Base-by-base conservation (phyloP, 2,329 filamentous ascomycete genomes). In the Curvularia sp. region DNA sequence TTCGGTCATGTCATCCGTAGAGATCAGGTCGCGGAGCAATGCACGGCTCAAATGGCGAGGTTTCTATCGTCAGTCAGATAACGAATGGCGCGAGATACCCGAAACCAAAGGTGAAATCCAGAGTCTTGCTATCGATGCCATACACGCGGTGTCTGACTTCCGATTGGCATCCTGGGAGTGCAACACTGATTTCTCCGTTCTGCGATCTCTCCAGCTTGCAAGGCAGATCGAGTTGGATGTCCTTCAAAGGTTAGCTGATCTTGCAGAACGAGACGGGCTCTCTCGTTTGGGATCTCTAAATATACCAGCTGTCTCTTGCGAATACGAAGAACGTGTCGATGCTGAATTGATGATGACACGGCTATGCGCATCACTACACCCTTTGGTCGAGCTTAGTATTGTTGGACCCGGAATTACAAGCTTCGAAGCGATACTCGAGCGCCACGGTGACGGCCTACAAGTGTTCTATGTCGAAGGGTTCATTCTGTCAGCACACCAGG, bases 211-310 rank as follows among this genome's bases (percentile, higher is more conserved):
- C 23, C 15, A 43, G 41, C 41, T 43, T 28, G 23, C 18, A 25
- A 28, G 41, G 27, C 21, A n/a, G 23, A 43, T 43, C 2, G 23
- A 43, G 23, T 28, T 43, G 7, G 41, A 28, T 27, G 41, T 18
- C 27, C 41, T 43, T 43, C 27, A 43, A 43, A 43, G 13, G 18
- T 28, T 43, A 13, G 41, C 41, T 43, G 41, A 43, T 43, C 13
- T 43, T 43, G 7, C 41, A 43, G 41, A 43, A 43, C 41, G 21
- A 39, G 38, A 39, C 21, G 38, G 38, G n/a, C 38, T 39, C 38
- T 39, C 38, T n/a, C 38, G 38, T 8, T 21, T 39, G 9, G 21
- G 38, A 39, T 39, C 38, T 39, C 19, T 39, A 12, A 39, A 18
- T 39, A 9, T 39, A 39, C 38, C 38, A 21, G 38, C 38, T 39